Conservation (phyloP, 495 filamentous ascomycete genomes). For the Amorphotheca resinae region DNA sequence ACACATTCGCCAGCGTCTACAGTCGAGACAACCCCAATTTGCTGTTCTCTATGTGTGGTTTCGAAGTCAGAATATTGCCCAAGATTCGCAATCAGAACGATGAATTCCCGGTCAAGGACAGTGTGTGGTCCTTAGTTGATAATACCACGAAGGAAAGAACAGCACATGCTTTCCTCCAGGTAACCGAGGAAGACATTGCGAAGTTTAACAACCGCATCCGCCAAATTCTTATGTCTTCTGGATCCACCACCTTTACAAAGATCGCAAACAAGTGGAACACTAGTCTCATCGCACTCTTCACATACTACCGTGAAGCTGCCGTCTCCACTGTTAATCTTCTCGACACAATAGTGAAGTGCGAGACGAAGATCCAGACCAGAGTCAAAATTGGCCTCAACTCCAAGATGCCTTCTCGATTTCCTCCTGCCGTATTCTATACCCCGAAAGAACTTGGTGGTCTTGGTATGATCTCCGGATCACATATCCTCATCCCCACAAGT, state of each 20-base stretch:
- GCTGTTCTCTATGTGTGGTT: slow-evolving; percentile 95
- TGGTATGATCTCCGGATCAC: slow-evolving; percentile 97
- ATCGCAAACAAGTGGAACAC: slow-evolving; percentile 99
- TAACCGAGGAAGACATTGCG: slow-evolving; percentile 95
- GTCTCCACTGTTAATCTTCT: slow-evolving; percentile 94
- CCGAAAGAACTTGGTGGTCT: slow-evolving; percentile 96
- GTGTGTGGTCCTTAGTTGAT: slow-evolving; percentile 94
- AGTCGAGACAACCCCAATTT: slow-evolving; percentile 97
- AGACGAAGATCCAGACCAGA: slow-evolving; percentile 98
- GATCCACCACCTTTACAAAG: slow-evolving; percentile 98
- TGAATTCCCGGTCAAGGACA: slow-evolving; percentile 95
- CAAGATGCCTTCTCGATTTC: slow-evolving; percentile 99
- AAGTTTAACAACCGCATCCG: slow-evolving; percentile 99
- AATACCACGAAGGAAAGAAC: slow-evolving; percentile 94
- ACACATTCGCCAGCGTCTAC: slow-evolving; percentile 98
- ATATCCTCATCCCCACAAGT: slow-evolving; percentile 95
- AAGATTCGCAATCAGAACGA: slow-evolving; percentile 93
- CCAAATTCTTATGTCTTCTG: slow-evolving; percentile 98
- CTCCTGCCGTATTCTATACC: slow-evolving; percentile 97
- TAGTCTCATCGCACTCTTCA: slow-evolving; percentile 95
- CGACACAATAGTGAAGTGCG: slow-evolving; percentile 98
- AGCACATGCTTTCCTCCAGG: slow-evolving; percentile 94
- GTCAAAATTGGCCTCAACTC: slow-evolving; percentile 99
- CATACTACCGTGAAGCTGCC: slow-evolving; percentile 96
- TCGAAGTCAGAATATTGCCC: slow-evolving; percentile 93